A percentile compares a stretch with the other conserved stretches of the same genome.
Evolutionary conservation across 768 basidiomycete genomes (phyloP).

Genomic region (Lentinus tigrinus): DNA sequence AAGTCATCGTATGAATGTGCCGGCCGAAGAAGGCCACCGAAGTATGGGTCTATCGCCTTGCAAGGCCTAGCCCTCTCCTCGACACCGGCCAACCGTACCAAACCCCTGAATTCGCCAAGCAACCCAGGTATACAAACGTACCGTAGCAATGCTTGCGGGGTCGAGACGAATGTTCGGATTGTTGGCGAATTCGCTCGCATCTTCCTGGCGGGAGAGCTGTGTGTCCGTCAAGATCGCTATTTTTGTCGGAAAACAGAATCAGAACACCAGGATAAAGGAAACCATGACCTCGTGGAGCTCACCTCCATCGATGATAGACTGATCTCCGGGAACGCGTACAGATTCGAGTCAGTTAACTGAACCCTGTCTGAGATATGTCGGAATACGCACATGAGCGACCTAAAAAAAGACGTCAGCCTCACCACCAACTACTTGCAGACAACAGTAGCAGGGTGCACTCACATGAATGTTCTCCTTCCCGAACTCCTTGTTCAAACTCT

Average conservation of each 20-base stretch:
- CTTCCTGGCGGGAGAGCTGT: slow-evolving; percentile 11
- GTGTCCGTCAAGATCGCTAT: slow-evolving; percentile 39
- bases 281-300: slow-evolving; percentile 11
- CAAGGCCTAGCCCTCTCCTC: neutral
- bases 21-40: too few relatives aligned
- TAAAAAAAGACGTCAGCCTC: slow-evolving; percentile 22
- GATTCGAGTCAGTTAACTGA: neutral
- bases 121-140: slow-evolving; percentile 28
- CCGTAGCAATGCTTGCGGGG: slow-evolving; percentile 71
- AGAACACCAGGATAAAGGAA: neutral
- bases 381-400: slow-evolving; percentile 62
- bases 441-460: neutral
- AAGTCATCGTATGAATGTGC: too few relatives aligned
- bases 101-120: too few relatives aligned
- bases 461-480: slow-evolving; percentile 46
- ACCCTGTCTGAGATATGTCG: neutral
- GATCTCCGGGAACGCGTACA: neutral
- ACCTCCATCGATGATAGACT: slow-evolving; percentile 74
- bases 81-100: neutral
- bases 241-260: neutral
- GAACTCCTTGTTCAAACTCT: slow-evolving; percentile 44
- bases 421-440: neutral
- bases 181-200: slow-evolving; percentile 36
- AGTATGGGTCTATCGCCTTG: too few relatives aligned
- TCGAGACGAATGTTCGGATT: slow-evolving; percentile 50